phyloP scores from a whole-genome alignment of 805 yeast species.

The Tetrapisispora pingtungensis region DNA sequence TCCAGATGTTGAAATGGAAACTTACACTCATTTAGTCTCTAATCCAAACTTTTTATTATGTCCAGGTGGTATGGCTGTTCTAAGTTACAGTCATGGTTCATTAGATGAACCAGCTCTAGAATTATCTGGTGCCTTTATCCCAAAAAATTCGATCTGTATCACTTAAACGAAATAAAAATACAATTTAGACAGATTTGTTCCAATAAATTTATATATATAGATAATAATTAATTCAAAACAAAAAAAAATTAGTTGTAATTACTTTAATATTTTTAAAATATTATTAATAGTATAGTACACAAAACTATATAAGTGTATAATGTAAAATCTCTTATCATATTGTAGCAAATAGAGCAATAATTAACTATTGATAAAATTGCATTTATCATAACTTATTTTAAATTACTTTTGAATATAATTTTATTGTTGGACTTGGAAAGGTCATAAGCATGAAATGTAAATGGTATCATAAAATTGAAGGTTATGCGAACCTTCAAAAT shows the following conservation, averaged over 20 bases:
- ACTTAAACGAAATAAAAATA: neutral
- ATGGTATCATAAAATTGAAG: neutral
- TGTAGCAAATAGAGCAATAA: neutral
- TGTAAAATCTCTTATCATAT: neutral
- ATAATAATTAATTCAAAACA: neutral
- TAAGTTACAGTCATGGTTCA: constrained; percentile 79
- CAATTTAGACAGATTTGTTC: too few relatives aligned
- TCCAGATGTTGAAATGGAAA: constrained; percentile 26
- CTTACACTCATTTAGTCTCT: constrained; percentile 29
- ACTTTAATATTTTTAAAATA: too few relatives aligned
- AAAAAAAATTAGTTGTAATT: too few relatives aligned
- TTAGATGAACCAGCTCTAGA: constrained; percentile 79
- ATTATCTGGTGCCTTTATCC: constrained; percentile 73
- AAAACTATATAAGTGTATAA: constrained; percentile 1
- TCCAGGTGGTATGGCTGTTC: constrained; percentile 92
- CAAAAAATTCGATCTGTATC: constrained; percentile 41
- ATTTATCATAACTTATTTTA: neutral
- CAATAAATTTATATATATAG: neutral
- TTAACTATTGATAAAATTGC: neutral
- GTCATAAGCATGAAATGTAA: neutral
- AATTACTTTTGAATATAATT: neutral
- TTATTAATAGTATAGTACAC: constrained; percentile 1
- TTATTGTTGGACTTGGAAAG: neutral
- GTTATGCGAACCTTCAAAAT: neutral
- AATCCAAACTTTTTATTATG: constrained; percentile 82